Base-by-base conservation (phyloP, 805 yeast species). In the Wickerhamomyces canadensis region DNA sequence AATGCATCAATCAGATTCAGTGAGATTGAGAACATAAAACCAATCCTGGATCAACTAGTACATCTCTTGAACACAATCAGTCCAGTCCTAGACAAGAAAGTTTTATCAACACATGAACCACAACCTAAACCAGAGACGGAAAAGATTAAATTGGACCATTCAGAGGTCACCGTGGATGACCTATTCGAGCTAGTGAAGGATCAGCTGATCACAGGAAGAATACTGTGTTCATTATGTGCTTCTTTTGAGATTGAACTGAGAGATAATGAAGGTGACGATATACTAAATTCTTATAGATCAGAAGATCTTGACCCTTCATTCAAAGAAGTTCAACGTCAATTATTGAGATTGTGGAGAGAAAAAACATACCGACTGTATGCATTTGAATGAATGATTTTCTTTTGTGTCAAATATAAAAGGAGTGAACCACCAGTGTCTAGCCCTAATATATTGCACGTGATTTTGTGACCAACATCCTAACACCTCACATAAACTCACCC, bases 211-310 rank as follows among this genome's bases (percentile, higher is more conserved):
- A 64, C 68, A 4, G 64, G 62, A 6, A 51, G 65, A 29, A 60
- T 59, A 9, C 39, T 62, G 6, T 60, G 65, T 43, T 53, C 58
- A 13, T 36, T 62, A 27, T 65, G 67, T 46, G 63, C 54, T 1
- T 37, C 38, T n/a, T 52, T 55, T 29, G 68, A 64, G 34, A 42
- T 45, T 24, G 38, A 31, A 15, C 30, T 43, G 29, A 42, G 55
- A 34, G 40, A 35, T 15, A 33, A 31, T 17, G 19, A 30, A 9
- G 51, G 40, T 27, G 21, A 35, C 2, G 55, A 51, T 38, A 32
- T 41, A 14, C 27, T 52, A n/a, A 30, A 43, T n/a, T 2, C 9
- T 18, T 19, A 17, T 17, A 17, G 6, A 17, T 6, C 14, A 11
- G 21, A 18, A 10, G 22, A 34, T 1, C 12, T 19, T 19, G 36